Conservation (phyloP, 192 early-diverging fungal genomes). For the Gamsiella multidivaricata region DNA sequence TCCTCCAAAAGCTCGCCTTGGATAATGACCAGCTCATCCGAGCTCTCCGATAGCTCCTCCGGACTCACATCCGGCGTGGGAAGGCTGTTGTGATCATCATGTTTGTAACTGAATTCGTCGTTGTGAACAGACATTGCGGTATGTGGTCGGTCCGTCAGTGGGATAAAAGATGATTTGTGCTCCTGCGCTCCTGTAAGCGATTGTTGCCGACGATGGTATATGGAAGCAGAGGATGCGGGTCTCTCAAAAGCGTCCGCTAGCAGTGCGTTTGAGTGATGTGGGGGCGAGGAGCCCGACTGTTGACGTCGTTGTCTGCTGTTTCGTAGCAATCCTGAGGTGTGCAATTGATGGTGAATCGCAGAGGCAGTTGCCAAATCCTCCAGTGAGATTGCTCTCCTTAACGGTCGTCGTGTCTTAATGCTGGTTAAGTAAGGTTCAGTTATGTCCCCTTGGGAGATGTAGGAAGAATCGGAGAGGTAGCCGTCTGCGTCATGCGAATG, state of each 20-base stretch:
- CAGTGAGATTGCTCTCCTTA: conserved; percentile 45
- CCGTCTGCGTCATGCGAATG: conserved; percentile 32
- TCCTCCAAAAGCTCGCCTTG: conserved; percentile 19
- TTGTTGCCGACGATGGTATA: conserved; percentile 14
- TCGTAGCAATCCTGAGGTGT: conserved; percentile 1
- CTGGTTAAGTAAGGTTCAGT: conserved; percentile 21
- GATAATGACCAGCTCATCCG: conserved; percentile 33
- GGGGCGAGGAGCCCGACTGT: background rate
- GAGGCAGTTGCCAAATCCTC: conserved; percentile 27
- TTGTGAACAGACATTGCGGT: background rate
- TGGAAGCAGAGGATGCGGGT: conserved; percentile 20
- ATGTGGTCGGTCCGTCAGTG: conserved; percentile 16
- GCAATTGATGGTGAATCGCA: conserved; percentile 25
- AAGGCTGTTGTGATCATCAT: conserved; percentile 4
- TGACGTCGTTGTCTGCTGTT: background rate
- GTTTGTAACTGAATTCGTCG: background rate
- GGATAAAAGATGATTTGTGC: background rate
- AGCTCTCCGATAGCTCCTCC: conserved; percentile 39
- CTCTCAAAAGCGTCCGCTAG: background rate
- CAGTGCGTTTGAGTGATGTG: background rate
- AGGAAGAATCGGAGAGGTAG: conserved; percentile 43
- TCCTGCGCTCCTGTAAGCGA: background rate
- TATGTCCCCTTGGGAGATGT: conserved; percentile 25
- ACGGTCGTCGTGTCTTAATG: conserved; percentile 7
- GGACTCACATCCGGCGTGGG: conserved; percentile 48